Conservation (phyloP, 345 rosid species). For the Viola odorata region DNA sequence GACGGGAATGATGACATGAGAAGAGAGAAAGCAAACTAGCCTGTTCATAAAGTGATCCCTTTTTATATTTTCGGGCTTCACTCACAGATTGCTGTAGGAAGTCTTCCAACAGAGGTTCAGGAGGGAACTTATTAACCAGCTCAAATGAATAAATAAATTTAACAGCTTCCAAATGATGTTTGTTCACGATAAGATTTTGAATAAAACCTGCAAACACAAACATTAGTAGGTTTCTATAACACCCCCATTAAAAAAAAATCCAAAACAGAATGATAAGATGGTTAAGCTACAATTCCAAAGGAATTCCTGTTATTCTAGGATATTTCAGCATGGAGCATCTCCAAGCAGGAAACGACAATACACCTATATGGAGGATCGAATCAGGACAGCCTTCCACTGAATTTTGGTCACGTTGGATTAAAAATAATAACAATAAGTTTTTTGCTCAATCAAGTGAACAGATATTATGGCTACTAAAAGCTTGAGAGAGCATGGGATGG, state of each 20-base stretch:
- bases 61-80: conserved; percentile 3
- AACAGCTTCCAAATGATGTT: conserved; percentile 22
- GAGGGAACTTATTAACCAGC: conserved; percentile 22
- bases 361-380: too few relatives aligned
- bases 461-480: too few relatives aligned
- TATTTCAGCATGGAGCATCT: too few relatives aligned
- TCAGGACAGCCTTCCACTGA: too few relatives aligned
- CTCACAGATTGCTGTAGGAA: conserved; percentile 4
- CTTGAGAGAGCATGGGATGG: too few relatives aligned
- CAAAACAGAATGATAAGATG: not conserved
- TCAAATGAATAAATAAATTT: conserved; percentile 30
- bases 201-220: conserved; percentile 27
- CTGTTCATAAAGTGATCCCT: conserved; percentile 13
- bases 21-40: conserved; percentile 10
- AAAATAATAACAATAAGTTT: too few relatives aligned
- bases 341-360: too few relatives aligned
- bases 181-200: conserved; percentile 21
- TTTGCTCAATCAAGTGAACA: too few relatives aligned
- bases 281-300: too few relatives aligned
- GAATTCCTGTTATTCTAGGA: too few relatives aligned
- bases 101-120: conserved; percentile 19
- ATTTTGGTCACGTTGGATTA: too few relatives aligned
- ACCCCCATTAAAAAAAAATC: not conserved
- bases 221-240: not conserved
- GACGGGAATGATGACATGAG: not conserved